Evolutionary conservation across 2,329 filamentous ascomycete genomes (phyloP).

Genomic region (Emergomyces orientalis): DNA sequence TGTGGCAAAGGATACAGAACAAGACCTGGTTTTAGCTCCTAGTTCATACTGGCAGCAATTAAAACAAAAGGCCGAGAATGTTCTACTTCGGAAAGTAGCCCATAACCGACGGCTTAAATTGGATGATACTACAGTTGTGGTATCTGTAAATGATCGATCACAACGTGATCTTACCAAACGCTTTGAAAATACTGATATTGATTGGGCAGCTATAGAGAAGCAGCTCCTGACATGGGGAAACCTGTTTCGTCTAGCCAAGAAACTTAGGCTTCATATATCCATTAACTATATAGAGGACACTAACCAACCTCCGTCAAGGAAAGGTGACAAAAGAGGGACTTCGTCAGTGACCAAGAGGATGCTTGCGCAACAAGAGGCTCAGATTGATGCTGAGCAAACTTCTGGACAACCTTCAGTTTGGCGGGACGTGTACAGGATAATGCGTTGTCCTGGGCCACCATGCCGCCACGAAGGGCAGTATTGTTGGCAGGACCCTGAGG

Average conservation of each 20-base stretch:
- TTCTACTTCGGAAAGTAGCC: too few species aligned
- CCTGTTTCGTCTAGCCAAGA: conserved; percentile 23
- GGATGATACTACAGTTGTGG: conserved; percentile 14
- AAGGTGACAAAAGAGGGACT: conserved; percentile 9
- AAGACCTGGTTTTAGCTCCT: too few species aligned
- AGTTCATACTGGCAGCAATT: too few species aligned
- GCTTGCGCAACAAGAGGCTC: conserved; percentile 8
- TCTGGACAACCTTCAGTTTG: conserved; percentile 11
- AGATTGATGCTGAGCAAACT: conserved; percentile 12
- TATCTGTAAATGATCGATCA: conserved; percentile 21
- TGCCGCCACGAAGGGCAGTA: conserved; percentile 20
- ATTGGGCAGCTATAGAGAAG: conserved; percentile 24
- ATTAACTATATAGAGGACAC: conserved; percentile 25
- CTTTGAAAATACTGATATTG: conserved; percentile 22
- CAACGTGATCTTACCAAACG: conserved; percentile 24
- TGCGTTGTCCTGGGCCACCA: conserved; percentile 10
- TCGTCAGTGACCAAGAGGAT: conserved; percentile 12
- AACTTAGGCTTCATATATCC: conserved; percentile 22
- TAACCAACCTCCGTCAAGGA: not conserved
- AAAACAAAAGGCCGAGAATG: too few species aligned
- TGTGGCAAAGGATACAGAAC: too few species aligned
- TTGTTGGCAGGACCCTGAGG: conserved; percentile 27
- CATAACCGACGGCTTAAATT: too few species aligned
- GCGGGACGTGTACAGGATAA: conserved; percentile 12
- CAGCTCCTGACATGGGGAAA: conserved; percentile 21